Conservation (phyloP, 2,329 filamentous ascomycete species). For the Clarireedia paspali region DNA sequence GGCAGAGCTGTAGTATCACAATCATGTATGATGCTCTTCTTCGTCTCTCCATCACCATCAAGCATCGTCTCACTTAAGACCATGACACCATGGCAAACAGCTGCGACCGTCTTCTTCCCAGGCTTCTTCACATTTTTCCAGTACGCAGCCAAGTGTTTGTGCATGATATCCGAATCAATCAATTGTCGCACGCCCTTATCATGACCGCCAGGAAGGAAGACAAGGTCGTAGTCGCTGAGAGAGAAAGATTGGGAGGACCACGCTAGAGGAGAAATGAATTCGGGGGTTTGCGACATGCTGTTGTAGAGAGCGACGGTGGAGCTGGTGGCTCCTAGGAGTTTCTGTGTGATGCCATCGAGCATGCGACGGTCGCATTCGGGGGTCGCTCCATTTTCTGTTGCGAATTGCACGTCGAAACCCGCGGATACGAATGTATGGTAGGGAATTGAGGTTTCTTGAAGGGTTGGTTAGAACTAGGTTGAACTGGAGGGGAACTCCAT, state of each 20-base stretch:
- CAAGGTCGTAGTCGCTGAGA: conserved; percentile 39
- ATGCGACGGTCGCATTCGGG: conserved; percentile 43
- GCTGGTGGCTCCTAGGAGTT: conserved; percentile 40
- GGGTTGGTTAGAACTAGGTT: not conserved
- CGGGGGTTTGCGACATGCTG: conserved; percentile 35
- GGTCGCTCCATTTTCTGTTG: conserved; percentile 40
- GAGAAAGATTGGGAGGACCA: conserved; percentile 39
- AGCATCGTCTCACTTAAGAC: conserved; percentile 37
- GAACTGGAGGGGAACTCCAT: not conserved
- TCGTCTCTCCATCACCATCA: conserved; percentile 27
- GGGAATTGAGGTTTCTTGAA: conserved; percentile 42
- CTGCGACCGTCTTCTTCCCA: conserved; percentile 37
- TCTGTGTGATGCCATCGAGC: conserved; percentile 41
- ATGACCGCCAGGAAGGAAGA: conserved; percentile 45
- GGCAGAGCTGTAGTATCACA: conserved; percentile 43
- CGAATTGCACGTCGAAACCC: conserved; percentile 41
- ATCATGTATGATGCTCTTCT: conserved; percentile 40
- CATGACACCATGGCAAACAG: conserved; percentile 47
- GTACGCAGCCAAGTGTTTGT: conserved; percentile 37
- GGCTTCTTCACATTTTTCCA: conserved; percentile 41
- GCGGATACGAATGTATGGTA: conserved; percentile 40
- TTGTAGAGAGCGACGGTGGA: conserved; percentile 36
- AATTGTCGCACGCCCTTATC: conserved; percentile 44
- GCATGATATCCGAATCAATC: conserved; percentile 40
- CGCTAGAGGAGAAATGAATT: conserved; percentile 36